Base-by-base conservation (phyloP, 1,284 basidiomycete species). In the Clitocybe nebularis region DNA sequence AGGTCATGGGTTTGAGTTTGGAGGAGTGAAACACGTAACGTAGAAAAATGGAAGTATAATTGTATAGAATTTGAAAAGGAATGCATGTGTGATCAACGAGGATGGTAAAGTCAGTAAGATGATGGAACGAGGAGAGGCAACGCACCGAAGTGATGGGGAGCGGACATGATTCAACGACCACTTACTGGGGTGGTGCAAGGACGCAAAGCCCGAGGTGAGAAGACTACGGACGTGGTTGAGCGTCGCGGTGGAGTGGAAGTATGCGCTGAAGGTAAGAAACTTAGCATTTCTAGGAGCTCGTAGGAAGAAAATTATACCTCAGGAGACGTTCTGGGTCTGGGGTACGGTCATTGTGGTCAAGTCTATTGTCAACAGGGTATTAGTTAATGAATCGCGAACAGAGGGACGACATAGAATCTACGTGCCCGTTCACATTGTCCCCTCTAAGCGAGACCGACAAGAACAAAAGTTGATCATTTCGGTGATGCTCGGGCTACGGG, bases 101-200 rank as follows among this genome's bases (percentile, higher is more conserved):
- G 5, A 44, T 22, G 45, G n/a, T n/a, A 20, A 34, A 44, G 11
- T 5, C 32, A 44, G 14, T 36, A 30, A 19, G 36, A 8, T 38
- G n/a, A n/a, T n/a, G n/a, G n/a, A 24, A 23, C 30, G 20, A 13
- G 19, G 25, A 14, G 39, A 41, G 33, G 28, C 13, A 7, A 20
- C 68, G 11, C 42, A 81, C 80, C 83, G 76, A 17, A 95, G 71
- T 16, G 81, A 75, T 1, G 81, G 80, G 0, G 84, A 89, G 35
- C 93, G 84, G 20, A 99, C 95, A 61, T 99, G 93, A 8, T 79
- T 77, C 54, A 98, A 79, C 2, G 91, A 93, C 91, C 95, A 97
- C 57, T 89, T 82, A 26, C 88, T 79, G 0, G 95, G 95, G 54
- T 95, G 88, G 63, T 93, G 83, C 25, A 98, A 65, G 6, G 89